Evolutionary conservation across 345 rosid genomes (phyloP), one percentile per base, ranked within the genome.

Genomic region (Syzygium oleosum): DNA sequence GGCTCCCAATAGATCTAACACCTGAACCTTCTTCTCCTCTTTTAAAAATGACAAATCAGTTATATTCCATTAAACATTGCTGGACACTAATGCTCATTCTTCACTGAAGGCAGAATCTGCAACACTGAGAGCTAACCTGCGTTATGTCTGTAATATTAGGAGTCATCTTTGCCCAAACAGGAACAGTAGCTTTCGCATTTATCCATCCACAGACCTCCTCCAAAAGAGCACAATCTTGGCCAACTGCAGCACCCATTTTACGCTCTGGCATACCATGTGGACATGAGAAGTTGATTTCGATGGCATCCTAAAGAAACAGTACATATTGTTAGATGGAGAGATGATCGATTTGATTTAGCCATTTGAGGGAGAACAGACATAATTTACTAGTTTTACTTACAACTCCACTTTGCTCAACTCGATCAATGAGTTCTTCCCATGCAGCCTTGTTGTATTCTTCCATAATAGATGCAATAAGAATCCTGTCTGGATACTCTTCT

Each of bases 81-180:
- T 8, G 79, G 46, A 68, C 80, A 68, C 46, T 34, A 38, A 10
- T 68, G 80, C 80, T 68, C 80, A 68, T 34, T 68, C 79, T 68
- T 68, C 23, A 34, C 80, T 68, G 12, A 34, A 68, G 7, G 14
- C 25, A 73, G 80, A 34, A 34, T 73, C 80, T 73, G 25, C 49
- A 17, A 73, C 25, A 34, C 49, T 34, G 80, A 73, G 80, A 77
- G 55, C 86, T 79, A 34, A 96, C 99, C 98, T 94, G 90, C 85
- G 99, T 91, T 84, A 98, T 98, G 93, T 98, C 99, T 5, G 99
- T 98, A 87, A 98, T 93, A 85, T 98, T 98, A 88, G 99, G 99
- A 93, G 99, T 98, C 99, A 98, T 98, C 94, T 98, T 98, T 27
- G 98, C 98, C 99, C 99, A 98, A 14, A 96, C 99, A n/a, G 99